Base-by-base conservation (phyloP, 257 asterid genomes). In the Penstemon eatonii region DNA sequence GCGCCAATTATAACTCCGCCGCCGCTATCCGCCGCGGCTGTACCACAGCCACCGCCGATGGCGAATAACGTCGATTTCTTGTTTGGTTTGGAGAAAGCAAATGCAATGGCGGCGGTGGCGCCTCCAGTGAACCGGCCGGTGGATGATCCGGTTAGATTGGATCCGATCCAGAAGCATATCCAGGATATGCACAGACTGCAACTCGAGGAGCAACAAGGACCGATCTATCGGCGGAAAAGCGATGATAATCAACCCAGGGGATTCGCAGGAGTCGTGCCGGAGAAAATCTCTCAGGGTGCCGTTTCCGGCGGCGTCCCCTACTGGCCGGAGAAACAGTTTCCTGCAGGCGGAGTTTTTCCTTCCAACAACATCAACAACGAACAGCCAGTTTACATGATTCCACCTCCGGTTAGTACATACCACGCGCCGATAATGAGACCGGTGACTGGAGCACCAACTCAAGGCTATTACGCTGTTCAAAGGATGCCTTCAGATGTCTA, bases 111-210 rank as follows among this genome's bases (percentile, higher is more conserved):
- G 46, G 85, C 77, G 13, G 85, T 73, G 15, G 79, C 75, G 12
- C 67, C 61, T 4, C 82, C 75, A 7, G 12, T 57, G 42, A 84
- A 76, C 36, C 75, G 75, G 68, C 79, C 71, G 47, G 65, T 68
- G 51, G 88, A 83, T 69, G 82, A 73, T 65, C 85, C 85, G 67
- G 80, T 74, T 11, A 92, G 74, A 15, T 15, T 84, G 71, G 98
- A 92, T 84, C 89, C 97, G 86, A 92, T 92, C 82, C 97, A 90
- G 84, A 90, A 88, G 71, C 98, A 92, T 76, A 92, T 92, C 71
- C 95, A 88, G 78, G 97, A 92, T 83, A 84, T 92, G 56, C 93
- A 90, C 86, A 82, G 96, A 77, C 75, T 92, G 66, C 78, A 89
- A 66, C 72, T 92, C 0, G 97, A 86, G 80, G 96, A 90, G 73